These are phyloP conservation scores for Xylaria palmicola DNA, from an alignment of 495 filamentous ascomycete species.

Conservation along the genomic window DNA sequence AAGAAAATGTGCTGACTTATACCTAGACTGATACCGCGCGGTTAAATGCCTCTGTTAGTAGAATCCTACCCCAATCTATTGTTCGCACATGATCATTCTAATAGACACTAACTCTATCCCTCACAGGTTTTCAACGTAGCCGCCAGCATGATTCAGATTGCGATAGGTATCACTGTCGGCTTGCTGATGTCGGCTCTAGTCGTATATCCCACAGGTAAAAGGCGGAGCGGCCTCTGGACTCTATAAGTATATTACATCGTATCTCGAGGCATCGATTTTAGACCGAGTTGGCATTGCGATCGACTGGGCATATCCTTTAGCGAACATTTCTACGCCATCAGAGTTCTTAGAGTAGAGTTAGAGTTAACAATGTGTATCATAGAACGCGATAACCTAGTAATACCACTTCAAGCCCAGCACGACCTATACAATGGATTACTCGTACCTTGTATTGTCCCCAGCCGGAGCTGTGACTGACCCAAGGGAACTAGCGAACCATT, in stretches of 20 bases:
- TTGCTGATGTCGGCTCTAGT: conserved; percentile 78
- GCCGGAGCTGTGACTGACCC: too few relatives aligned
- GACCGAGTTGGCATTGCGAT: too few relatives aligned
- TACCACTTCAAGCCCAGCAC: too few relatives aligned
- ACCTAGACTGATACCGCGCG: background rate
- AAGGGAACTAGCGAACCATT: too few relatives aligned
- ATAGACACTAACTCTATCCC: background rate
- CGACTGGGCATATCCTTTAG: too few relatives aligned
- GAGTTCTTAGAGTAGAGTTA: too few relatives aligned
- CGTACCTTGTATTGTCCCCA: too few relatives aligned
- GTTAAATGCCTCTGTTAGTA: conserved; percentile 10
- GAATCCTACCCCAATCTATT: background rate
- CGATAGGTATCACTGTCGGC: conserved; percentile 86
- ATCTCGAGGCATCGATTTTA: too few relatives aligned
- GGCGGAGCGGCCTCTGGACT: conserved; percentile 77
- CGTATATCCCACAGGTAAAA: conserved; percentile 87
- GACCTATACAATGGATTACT: too few relatives aligned
- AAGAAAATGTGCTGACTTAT: background rate
- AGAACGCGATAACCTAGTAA: too few relatives aligned
- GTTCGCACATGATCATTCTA: background rate
- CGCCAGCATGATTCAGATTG: conserved; percentile 81
- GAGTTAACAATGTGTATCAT: too few relatives aligned
- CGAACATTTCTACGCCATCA: too few relatives aligned
- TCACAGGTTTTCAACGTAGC: conserved; percentile 67
- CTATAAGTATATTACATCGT: conserved; percentile 48